Percentiles rank a stretch among this genome's conserved stretches.
These are phyloP conservation scores for Cruciata laevipes DNA, from an alignment of 257 asterid genomes.

Conservation along the genomic window DNA sequence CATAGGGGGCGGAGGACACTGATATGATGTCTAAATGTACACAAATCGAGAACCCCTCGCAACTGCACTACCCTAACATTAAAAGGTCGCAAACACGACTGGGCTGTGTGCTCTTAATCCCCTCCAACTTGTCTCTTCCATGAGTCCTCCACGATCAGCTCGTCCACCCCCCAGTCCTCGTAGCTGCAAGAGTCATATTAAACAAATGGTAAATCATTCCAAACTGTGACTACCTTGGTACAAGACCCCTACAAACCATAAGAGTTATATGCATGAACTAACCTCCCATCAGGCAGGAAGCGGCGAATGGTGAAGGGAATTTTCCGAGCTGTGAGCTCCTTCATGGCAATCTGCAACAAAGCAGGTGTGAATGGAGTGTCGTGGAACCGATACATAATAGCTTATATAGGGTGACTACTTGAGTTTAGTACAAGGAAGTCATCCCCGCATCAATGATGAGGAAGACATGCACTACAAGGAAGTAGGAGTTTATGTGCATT, in stretches of 20 bases:
- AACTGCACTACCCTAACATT: background rate
- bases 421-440: background rate
- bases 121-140: conserved; percentile 55
- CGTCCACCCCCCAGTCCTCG: conserved; percentile 50
- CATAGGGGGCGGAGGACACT: background rate
- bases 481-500: background rate
- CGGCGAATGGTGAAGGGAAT: conserved; percentile 91
- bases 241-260: background rate
- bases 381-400: background rate
- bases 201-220: background rate
- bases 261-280: conserved; percentile 13
- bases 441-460: background rate
- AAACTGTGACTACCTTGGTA: background rate
- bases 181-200: conserved; percentile 19
- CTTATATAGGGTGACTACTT: no score
- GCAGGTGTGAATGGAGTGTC: background rate
- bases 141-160: conserved; percentile 47
- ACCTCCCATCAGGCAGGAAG: conserved; percentile 91
- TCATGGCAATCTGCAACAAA: conserved; percentile 74
- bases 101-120: conserved; percentile 17
- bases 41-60: background rate
- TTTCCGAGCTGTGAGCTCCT: conserved; percentile 79
- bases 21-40: background rate
- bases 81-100: background rate
- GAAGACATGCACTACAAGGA: background rate